Percentiles rank a stretch among this genome's conserved stretches.
Evolutionary conservation across 1,284 basidiomycete species (phyloP).

Genomic region (Volvariella surrecta): DNA sequence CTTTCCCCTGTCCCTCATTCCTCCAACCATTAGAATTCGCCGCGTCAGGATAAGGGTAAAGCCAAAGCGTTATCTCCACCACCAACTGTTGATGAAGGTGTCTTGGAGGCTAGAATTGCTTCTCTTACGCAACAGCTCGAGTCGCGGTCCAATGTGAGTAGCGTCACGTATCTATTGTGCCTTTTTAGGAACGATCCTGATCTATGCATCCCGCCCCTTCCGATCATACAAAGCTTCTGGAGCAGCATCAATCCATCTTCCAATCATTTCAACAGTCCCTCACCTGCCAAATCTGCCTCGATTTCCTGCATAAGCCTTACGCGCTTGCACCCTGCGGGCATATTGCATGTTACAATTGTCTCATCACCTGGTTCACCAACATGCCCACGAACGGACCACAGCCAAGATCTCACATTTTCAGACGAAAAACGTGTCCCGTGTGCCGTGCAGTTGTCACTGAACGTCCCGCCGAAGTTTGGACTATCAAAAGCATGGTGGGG

Average conservation of each 20-base stretch:
- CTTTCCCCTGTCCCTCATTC: neutral
- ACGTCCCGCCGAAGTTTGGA: slow-evolving; percentile 65
- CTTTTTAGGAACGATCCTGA: slow-evolving; percentile 1
- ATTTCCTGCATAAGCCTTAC: slow-evolving; percentile 60
- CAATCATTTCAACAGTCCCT: slow-evolving; percentile 47
- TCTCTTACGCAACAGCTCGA: slow-evolving; percentile 34
- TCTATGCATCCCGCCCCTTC: neutral
- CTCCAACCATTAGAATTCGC: neutral
- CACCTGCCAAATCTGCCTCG: slow-evolving; percentile 69
- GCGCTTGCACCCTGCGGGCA: slow-evolving; percentile 70
- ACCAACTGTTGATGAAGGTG: slow-evolving; percentile 8
- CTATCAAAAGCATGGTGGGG: slow-evolving; percentile 56
- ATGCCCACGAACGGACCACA: slow-evolving; percentile 16
- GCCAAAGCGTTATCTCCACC: slow-evolving; percentile 11
- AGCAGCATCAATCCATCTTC: slow-evolving; percentile 41
- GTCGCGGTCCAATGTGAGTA: slow-evolving; percentile 29
- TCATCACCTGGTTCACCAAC: slow-evolving; percentile 67
- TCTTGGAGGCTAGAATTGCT: slow-evolving; percentile 24
- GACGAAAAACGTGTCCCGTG: slow-evolving; percentile 64
- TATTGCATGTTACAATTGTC: slow-evolving; percentile 58
- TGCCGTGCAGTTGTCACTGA: slow-evolving; percentile 55
- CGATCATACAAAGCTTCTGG: slow-evolving; percentile 26
- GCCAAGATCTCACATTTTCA: slow-evolving; percentile 18
- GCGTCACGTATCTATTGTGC: neutral
- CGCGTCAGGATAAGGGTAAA: slow-evolving; percentile 18